Evolutionary conservation across 345 rosid species (phyloP).

Genomic region (Syzygium grande): DNA sequence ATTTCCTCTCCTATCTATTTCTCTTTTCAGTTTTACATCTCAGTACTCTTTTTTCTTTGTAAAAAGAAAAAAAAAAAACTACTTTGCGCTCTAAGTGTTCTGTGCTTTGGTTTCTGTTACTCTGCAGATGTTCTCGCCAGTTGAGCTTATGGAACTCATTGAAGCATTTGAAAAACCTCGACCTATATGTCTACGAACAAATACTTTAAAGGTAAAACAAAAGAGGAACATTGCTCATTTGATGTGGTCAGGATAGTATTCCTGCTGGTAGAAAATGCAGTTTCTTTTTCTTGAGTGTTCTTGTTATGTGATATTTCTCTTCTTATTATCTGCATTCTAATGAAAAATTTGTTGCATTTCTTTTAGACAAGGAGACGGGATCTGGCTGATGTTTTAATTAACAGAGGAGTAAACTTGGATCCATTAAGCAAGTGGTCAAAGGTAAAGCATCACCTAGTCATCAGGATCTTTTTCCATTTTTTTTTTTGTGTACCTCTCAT

Average conservation of each 20-base stretch:
- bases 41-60: neutral
- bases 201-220: slow-evolving; percentile 70
- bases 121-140: slow-evolving; percentile 86
- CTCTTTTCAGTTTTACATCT: neutral
- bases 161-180: slow-evolving; percentile 95
- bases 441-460: slow-evolving; percentile 25
- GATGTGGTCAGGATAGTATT: neutral
- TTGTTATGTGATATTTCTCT: slow-evolving; percentile 7
- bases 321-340: neutral
- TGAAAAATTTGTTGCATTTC: neutral
- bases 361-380: slow-evolving; percentile 77
- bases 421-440: slow-evolving; percentile 98
- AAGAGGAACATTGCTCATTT: neutral
- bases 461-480: neutral
- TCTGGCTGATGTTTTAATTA: slow-evolving; percentile 87
- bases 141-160: slow-evolving; percentile 84
- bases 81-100: neutral
- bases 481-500: neutral
- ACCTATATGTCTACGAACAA: slow-evolving; percentile 77
- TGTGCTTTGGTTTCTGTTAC: neutral
- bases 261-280: neutral
- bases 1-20: neutral
- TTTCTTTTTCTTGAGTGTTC: neutral
- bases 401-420: slow-evolving; percentile 92
- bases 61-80: neutral